A percentile compares a stretch with the other conserved stretches of the same genome.
These are phyloP conservation scores for Neospermospora avenae DNA, from an alignment of 2,329 filamentous ascomycete genomes.

Conservation along the genomic window DNA sequence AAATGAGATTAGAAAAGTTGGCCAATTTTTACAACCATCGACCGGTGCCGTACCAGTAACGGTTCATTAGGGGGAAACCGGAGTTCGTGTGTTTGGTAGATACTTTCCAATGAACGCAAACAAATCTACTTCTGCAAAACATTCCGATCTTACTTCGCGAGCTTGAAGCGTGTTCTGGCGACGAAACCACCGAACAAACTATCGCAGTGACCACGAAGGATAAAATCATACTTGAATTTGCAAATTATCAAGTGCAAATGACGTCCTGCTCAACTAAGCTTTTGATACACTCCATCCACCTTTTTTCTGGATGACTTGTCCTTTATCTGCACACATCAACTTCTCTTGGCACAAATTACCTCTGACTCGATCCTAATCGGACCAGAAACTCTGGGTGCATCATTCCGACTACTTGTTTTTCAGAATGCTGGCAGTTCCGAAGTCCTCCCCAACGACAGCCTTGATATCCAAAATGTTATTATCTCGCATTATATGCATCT, in stretches of 20 bases:
- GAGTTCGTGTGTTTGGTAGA: not conserved
- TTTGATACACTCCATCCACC: not conserved
- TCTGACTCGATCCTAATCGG: conserved; percentile 2
- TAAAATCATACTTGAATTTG: not conserved
- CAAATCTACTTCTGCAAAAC: not conserved
- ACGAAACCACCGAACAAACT: too few species aligned
- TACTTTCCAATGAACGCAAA: not conserved
- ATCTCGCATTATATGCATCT: not conserved
- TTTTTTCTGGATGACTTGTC: too few species aligned
- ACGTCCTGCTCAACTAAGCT: not conserved
- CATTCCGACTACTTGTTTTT: not conserved
- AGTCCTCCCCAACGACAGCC: not conserved
- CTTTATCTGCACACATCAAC: not conserved
- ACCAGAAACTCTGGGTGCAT: not conserved
- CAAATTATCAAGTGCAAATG: too few species aligned
- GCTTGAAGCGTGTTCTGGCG: too few species aligned
- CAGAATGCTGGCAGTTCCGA: not conserved
- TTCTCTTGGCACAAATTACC: not conserved
- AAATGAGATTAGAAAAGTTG: not conserved
- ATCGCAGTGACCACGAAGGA: too few species aligned
- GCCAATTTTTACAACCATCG: not conserved
- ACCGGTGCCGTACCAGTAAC: not conserved
- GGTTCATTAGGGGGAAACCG: not conserved
- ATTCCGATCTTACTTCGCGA: not conserved
- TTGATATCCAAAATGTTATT: conserved; percentile 1